Percentiles rank a stretch among this genome's conserved stretches.
Conservation (phyloP, 305 asterid species). For the Withania somnifera region DNA sequence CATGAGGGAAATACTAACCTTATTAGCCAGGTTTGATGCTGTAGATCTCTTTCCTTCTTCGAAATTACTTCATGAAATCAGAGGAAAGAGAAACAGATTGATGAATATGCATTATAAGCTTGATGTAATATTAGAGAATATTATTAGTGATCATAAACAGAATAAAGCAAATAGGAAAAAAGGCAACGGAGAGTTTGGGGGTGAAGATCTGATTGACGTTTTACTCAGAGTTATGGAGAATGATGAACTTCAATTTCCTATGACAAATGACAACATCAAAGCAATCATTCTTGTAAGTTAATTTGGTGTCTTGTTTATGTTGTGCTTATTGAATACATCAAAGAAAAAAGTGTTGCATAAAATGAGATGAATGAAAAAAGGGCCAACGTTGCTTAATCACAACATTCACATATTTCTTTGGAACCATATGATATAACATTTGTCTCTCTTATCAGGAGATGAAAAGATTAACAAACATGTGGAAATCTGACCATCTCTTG, state of each 20-base stretch:
- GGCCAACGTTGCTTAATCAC: background rate
- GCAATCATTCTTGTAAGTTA: conserved; percentile 8
- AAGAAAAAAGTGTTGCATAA: background rate
- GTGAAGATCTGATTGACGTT: conserved; percentile 11
- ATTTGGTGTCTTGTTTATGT: background rate
- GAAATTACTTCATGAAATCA: background rate
- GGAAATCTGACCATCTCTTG: background rate
- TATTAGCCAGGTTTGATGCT: background rate
- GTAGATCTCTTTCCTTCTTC: conserved; percentile 7
- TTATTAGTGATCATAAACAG: background rate
- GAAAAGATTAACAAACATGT: background rate
- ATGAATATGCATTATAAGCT: background rate
- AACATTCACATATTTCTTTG: background rate
- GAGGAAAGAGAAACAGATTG: background rate
- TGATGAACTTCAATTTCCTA: background rate
- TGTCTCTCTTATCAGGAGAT: background rate
- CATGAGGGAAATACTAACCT: background rate
- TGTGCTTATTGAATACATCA: background rate
- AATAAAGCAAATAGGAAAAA: background rate
- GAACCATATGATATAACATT: background rate
- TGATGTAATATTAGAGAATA: background rate
- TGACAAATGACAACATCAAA: conserved; percentile 7
- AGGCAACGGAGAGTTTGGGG: background rate
- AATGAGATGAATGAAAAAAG: too few relatives aligned
- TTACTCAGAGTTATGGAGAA: conserved; percentile 1